A percentile compares a stretch with the other conserved stretches of the same genome.
Evolutionary conservation across 306 rosid species (phyloP).

Genomic region (Trifolium repens): DNA sequence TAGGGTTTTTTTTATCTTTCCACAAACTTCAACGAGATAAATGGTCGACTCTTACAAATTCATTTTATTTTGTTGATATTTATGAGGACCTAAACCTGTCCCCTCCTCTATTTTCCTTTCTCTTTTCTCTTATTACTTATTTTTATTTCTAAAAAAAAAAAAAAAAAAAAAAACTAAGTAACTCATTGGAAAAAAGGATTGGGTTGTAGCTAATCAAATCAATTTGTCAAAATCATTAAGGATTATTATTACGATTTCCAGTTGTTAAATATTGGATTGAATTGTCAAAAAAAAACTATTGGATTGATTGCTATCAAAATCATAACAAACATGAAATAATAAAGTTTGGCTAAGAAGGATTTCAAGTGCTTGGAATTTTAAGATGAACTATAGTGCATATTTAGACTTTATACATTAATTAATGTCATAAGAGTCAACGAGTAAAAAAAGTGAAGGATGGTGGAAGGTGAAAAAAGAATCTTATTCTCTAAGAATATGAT

Average conservation of each 20-base stretch:
- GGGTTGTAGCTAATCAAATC: slow-evolving; percentile 20
- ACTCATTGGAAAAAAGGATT: slow-evolving; percentile 1
- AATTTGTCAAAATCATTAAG: not conserved
- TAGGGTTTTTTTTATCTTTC: too few relatives aligned
- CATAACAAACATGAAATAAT: slow-evolving; percentile 44
- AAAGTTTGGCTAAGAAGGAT: slow-evolving; percentile 50
- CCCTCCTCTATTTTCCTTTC: too few relatives aligned
- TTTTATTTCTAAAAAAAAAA: too few relatives aligned
- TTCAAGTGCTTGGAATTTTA: slow-evolving; percentile 13
- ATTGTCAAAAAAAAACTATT: not conserved
- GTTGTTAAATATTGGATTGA: slow-evolving; percentile 40
- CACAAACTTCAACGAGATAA: too few relatives aligned
- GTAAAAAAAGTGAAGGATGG: slow-evolving; percentile 45
- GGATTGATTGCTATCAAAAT: slow-evolving; percentile 42
- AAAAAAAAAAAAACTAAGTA: not conserved
- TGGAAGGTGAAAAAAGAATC: slow-evolving; percentile 58
- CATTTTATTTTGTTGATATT: too few relatives aligned
- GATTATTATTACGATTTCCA: slow-evolving; percentile 34
- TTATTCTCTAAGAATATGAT: slow-evolving; percentile 59
- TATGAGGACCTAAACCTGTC: too few relatives aligned
- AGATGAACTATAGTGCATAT: slow-evolving; percentile 5
- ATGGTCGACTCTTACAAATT: too few relatives aligned
- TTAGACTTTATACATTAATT: slow-evolving; percentile 20
- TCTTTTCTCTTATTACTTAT: too few relatives aligned
- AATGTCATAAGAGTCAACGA: slow-evolving; percentile 64